Conservation (phyloP, 768 basidiomycete species). For the Boletus bicolor region DNA sequence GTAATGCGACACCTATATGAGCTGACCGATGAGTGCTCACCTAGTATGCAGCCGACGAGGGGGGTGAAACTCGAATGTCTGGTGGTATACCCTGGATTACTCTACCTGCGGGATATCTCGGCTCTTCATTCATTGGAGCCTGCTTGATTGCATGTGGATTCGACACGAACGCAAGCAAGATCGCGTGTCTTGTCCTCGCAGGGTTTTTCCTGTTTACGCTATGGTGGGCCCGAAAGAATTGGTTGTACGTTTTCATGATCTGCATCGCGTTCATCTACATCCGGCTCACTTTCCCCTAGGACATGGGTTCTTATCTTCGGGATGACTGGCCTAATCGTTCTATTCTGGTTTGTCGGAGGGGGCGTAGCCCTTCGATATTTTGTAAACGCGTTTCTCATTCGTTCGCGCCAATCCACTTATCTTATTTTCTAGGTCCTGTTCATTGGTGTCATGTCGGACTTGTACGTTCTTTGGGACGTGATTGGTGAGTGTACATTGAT, state of each 20-base stretch:
- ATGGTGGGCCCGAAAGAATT: conserved; percentile 81
- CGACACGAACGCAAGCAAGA: conserved; percentile 83
- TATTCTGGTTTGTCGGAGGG: conserved; percentile 81
- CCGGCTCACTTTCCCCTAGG: conserved; percentile 33
- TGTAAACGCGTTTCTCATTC: conserved; percentile 38
- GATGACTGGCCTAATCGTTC: conserved; percentile 73
- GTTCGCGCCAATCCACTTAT: background rate
- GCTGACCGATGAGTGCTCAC: conserved; percentile 9
- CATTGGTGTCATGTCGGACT: conserved; percentile 82
- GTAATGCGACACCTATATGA: conserved; percentile 26
- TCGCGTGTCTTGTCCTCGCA: conserved; percentile 75
- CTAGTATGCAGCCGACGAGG: conserved; percentile 67
- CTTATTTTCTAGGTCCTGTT: conserved; percentile 59
- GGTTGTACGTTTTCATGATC: conserved; percentile 49
- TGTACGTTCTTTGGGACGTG: conserved; percentile 89
- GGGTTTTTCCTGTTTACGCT: conserved; percentile 85
- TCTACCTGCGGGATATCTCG: conserved; percentile 82
- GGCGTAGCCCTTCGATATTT: conserved; percentile 75
- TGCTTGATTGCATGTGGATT: conserved; percentile 85
- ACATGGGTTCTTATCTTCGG: conserved; percentile 77
- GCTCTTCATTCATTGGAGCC: conserved; percentile 84
- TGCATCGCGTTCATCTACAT: background rate
- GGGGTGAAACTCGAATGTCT: conserved; percentile 82
- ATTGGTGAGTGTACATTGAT: conserved; percentile 48
- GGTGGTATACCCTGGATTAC: conserved; percentile 82